A percentile compares a stretch with the other conserved stretches of the same genome.
phyloP scores from a whole-genome alignment of 2,329 filamentous ascomycete genomes.

The Claviceps sp. region DNA sequence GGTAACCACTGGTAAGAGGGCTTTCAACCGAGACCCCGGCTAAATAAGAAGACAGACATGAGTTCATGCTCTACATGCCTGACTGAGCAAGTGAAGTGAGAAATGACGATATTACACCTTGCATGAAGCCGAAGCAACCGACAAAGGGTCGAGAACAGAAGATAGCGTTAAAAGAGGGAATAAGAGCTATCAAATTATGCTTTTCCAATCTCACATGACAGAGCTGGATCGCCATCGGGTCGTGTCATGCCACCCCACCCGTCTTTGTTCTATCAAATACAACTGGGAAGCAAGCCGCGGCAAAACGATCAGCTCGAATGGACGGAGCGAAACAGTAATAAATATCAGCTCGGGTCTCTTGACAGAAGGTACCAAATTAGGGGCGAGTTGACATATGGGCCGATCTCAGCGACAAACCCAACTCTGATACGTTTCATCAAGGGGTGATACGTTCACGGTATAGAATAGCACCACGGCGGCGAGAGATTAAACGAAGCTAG shows the following conservation, averaged over 20 bases:
- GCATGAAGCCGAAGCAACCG: neutral
- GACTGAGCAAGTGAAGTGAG: neutral
- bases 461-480: constrained; percentile 45
- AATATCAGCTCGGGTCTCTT: constrained; percentile 42
- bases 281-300: constrained; percentile 30
- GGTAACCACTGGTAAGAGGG: neutral
- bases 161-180: neutral
- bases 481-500: constrained; percentile 27
- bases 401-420: constrained; percentile 47
- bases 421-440: constrained; percentile 42
- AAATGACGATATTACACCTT: neutral
- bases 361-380: constrained; percentile 43
- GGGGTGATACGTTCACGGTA: constrained; percentile 37
- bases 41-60: neutral
- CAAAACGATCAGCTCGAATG: constrained; percentile 37
- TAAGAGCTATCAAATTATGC: too few relatives aligned
- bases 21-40: neutral
- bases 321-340: constrained; percentile 42
- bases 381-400: constrained; percentile 26
- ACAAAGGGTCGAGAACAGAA: neutral
- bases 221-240: constrained; percentile 19
- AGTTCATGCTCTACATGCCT: neutral
- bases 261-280: constrained; percentile 28
- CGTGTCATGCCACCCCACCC: constrained; percentile 11
- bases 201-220: constrained; percentile 2